Base-by-base conservation (phyloP, 2,329 filamentous ascomycete species). In the Cladobotryum protrusum region DNA sequence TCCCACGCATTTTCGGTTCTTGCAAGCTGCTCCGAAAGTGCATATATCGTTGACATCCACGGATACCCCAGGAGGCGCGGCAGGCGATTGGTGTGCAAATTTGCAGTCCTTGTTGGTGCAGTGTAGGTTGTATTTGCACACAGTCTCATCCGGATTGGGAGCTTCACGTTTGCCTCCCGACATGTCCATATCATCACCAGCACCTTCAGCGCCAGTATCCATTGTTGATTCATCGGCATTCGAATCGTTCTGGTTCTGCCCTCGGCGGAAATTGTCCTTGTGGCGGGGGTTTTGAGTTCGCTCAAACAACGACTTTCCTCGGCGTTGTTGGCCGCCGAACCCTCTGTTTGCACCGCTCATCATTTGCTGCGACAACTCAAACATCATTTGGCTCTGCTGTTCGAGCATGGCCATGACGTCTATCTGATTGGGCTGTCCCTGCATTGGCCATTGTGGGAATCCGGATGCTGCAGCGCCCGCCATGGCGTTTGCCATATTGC, bases 31-130 rank as follows among this genome's bases (percentile, higher is more conserved):
- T 17, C 90, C 92, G 60, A 87, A 97, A 15, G 79, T 79, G 72
- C 93, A 99, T 15, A 79, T 76, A 61, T 95, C 89, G 52, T 77
- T 81, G 57, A 91, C 77, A 66, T 97, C 93, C 51, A 97, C 76
- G 0, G 83, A 78, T 2, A 79, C 81, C 24, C 86, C 87, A 2
- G 86, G 85, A 3, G 89, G 86, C 32, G 92, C 91, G 2, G 87
- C 90, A 2, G 93, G 90, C 14, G 91, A 96, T 71, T 96, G 92
- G 63, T 99, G 93, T 15, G 89, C 93, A 66, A 89, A 99, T 57
- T 85, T 86, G 72, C 93, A 99, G 54, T 95, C 88, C 58, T 82
- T 83, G 69, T 95, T 95, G 36, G 86, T 88, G 73, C 93, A 99
- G 55, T 81, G 77, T 48, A 93, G 74, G 71, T 97, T 96, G 75